Evolutionary conservation across 148 eudicot genomes (phyloP).

Genomic region (Cornus controversa): DNA sequence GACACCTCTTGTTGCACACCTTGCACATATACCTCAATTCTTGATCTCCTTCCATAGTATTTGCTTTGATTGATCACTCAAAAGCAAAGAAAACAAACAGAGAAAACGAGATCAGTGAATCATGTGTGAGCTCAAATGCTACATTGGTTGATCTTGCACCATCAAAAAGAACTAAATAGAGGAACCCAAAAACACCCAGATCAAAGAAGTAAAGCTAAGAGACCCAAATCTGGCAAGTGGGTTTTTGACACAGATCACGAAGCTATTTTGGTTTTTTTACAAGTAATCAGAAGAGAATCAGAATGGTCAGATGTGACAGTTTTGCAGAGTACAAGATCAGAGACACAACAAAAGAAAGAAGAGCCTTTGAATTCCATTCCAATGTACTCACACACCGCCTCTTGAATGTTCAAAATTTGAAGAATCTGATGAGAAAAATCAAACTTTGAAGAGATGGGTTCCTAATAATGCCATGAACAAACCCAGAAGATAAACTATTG

Average conservation of each 20-base stretch:
- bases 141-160: constrained; percentile 5
- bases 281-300: constrained; percentile 17
- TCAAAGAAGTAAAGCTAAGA: constrained; percentile 8
- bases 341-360: constrained; percentile 41
- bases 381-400: background rate
- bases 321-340: constrained; percentile 46
- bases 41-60: constrained; percentile 42
- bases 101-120: constrained; percentile 19
- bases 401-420: constrained; percentile 10
- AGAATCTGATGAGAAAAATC: constrained; percentile 7
- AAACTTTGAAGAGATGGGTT: constrained; percentile 17
- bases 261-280: constrained; percentile 23
- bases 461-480: constrained; percentile 19
- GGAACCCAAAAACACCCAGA: constrained; percentile 19
- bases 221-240: constrained; percentile 48
- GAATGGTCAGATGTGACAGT: constrained; percentile 51
- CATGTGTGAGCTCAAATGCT: constrained; percentile 10
- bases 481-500: constrained; percentile 13
- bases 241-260: constrained; percentile 46
- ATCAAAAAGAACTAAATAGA: background rate
- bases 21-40: constrained; percentile 56
- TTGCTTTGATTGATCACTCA: constrained; percentile 8
- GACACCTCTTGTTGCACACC: constrained; percentile 57
- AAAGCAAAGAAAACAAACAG: constrained; percentile 10
- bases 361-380: constrained; percentile 42